phyloP scores from a whole-genome alignment of 2,329 filamentous ascomycete species.

The Podosphaera fusca region DNA sequence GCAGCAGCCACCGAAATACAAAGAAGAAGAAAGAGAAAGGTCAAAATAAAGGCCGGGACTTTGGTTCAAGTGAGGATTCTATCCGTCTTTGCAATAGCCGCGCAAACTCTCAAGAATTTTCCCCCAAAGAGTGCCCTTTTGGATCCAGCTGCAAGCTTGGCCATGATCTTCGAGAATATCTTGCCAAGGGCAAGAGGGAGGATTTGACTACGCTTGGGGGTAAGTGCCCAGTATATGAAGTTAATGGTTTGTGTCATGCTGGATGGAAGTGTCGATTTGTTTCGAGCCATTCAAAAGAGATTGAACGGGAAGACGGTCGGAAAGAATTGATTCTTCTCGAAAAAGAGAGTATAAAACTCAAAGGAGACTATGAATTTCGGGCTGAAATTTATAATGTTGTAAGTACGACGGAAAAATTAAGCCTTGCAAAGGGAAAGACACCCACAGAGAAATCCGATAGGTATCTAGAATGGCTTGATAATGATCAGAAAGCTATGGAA shows the following conservation, averaged over 20 bases:
- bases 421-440: constrained; percentile 49
- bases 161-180: constrained; percentile 69
- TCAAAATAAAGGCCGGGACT: constrained; percentile 66
- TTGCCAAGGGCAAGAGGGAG: constrained; percentile 57
- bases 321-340: constrained; percentile 58
- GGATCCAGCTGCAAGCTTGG: constrained; percentile 61
- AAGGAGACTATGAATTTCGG: constrained; percentile 22
- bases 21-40: constrained; percentile 34
- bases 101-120: constrained; percentile 54
- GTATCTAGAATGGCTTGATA: constrained; percentile 57
- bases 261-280: constrained; percentile 94
- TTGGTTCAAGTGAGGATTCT: constrained; percentile 57
- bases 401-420: constrained; percentile 43
- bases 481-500: constrained; percentile 29
- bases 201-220: constrained; percentile 58
- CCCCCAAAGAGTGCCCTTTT: constrained; percentile 51
- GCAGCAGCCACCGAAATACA: constrained; percentile 5
- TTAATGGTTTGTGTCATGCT: constrained; percentile 50
- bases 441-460: constrained; percentile 50
- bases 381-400: constrained; percentile 56
- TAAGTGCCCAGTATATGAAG: constrained; percentile 61
- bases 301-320: constrained; percentile 52
- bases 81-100: constrained; percentile 58
- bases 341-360: constrained; percentile 10
- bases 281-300: constrained; percentile 63